A percentile compares a stretch with the other conserved stretches of the same genome.
Evolutionary conservation across 2,329 filamentous ascomycete species (phyloP).

Genomic region (Scytalidium lignicola): DNA sequence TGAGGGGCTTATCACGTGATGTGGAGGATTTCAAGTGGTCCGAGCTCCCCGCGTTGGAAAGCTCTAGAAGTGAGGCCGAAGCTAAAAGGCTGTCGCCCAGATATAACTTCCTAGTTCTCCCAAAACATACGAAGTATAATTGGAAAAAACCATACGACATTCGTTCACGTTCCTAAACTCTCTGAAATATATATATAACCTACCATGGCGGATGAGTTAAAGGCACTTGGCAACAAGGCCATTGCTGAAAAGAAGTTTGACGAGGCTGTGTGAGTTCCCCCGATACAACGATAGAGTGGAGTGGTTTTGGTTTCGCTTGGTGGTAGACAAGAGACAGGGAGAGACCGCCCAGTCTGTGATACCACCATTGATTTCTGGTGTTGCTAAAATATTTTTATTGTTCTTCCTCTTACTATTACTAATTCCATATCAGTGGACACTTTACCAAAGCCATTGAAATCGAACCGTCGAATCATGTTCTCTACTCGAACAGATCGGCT

Average conservation of each 20-base stretch:
- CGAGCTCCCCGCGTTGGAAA: constrained; percentile 11
- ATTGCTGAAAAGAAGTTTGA: constrained; percentile 97
- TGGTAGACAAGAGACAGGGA: too few species aligned
- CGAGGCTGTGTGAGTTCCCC: constrained; percentile 75
- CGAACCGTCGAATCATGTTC: constrained; percentile 87
- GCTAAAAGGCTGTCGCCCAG: neutral
- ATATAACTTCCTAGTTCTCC: neutral
- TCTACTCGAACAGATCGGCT: constrained; percentile 95
- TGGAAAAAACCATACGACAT: constrained; percentile 1
- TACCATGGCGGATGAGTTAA: constrained; percentile 66
- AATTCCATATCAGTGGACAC: constrained; percentile 62
- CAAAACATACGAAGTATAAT: constrained; percentile 1
- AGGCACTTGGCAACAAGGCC: constrained; percentile 97
- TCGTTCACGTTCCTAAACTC: neutral
- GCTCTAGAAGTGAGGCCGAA: constrained; percentile 13
- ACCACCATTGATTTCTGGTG: neutral
- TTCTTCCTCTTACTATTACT: constrained; percentile 4
- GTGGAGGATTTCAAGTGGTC: neutral
- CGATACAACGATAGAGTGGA: too few species aligned
- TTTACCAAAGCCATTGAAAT: constrained; percentile 90
- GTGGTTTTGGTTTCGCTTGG: too few species aligned
- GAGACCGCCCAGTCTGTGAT: too few species aligned
- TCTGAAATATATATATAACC: neutral
- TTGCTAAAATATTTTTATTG: neutral
- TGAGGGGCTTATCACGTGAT: neutral